Percentiles rank a stretch among this genome's conserved stretches.
Conservation (phyloP, 805 yeast species). For the Ogataea minuta region DNA sequence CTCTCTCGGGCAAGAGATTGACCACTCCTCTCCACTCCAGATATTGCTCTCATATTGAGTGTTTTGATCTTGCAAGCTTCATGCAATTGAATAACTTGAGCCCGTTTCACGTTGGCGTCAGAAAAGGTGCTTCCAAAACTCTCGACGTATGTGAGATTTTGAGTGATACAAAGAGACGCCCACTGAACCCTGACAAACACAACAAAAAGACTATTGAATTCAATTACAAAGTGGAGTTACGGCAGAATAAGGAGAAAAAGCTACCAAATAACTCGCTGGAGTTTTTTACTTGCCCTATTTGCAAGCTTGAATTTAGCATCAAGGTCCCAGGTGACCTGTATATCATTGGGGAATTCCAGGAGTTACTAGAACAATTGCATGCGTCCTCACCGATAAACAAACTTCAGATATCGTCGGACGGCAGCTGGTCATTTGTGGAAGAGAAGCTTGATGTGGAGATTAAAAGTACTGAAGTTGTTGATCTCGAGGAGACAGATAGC, state of each 20-base stretch:
- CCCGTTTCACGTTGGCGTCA: conserved; percentile 29
- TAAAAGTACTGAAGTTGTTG: conserved; percentile 19
- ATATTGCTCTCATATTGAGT: conserved; percentile 36
- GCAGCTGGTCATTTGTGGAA: conserved; percentile 24
- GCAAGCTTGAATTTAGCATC: conserved; percentile 35
- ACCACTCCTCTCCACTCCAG: conserved; percentile 32
- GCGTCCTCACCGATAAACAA: conserved; percentile 19
- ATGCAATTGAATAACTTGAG: conserved; percentile 28
- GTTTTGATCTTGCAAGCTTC: conserved; percentile 35
- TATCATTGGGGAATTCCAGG: conserved; percentile 32
- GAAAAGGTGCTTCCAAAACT: conserved; percentile 14
- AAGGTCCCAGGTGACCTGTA: conserved; percentile 33
- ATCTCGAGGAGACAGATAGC: conserved; percentile 19
- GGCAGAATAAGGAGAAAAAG: conserved; percentile 18
- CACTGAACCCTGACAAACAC: conserved; percentile 21
- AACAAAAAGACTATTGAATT: conserved; percentile 24
- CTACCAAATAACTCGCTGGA: conserved; percentile 28
- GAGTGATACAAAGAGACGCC: conserved; percentile 28
- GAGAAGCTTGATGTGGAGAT: conserved; percentile 7
- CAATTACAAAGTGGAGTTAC: conserved; percentile 22
- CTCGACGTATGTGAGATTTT: conserved; percentile 24
- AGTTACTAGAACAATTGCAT: conserved; percentile 23
- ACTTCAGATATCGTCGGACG: conserved; percentile 29
- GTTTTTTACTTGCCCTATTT: conserved; percentile 36
- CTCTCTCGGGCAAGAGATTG: conserved; percentile 31